Percentiles rank a stretch among this genome's conserved stretches.
These are phyloP conservation scores for Colletotrichum australisinense DNA, from an alignment of 2,329 filamentous ascomycete genomes.

Conservation along the genomic window DNA sequence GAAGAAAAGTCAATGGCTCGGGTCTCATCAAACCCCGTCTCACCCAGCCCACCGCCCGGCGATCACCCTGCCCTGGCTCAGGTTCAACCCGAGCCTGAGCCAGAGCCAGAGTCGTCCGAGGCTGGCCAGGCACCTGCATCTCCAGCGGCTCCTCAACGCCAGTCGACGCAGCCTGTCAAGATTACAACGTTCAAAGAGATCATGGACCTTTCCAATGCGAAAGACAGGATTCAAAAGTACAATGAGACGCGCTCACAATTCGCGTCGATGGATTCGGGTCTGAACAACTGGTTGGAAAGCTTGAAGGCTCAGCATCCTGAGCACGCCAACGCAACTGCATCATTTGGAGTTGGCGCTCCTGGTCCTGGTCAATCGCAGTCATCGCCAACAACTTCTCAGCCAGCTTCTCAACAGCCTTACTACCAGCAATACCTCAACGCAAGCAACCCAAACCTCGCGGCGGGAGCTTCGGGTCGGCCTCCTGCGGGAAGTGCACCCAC, in stretches of 20 bases:
- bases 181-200: slow-evolving; percentile 81
- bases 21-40: slow-evolving; percentile 46
- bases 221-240: slow-evolving; percentile 80
- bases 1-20: slow-evolving; percentile 57
- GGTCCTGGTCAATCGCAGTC: slow-evolving; percentile 30
- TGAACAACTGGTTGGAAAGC: slow-evolving; percentile 68
- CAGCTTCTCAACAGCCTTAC: slow-evolving; percentile 58
- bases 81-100: background rate
- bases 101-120: background rate
- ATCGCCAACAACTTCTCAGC: slow-evolving; percentile 40
- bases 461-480: slow-evolving; percentile 42
- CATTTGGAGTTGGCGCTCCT: slow-evolving; percentile 41
- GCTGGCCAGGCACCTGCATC: slow-evolving; percentile 33
- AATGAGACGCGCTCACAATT: slow-evolving; percentile 79
- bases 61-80: slow-evolving; percentile 48
- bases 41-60: slow-evolving; percentile 51
- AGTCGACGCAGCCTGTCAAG: slow-evolving; percentile 42
- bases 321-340: slow-evolving; percentile 52
- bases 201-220: slow-evolving; percentile 71
- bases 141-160: slow-evolving; percentile 36
- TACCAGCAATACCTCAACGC: slow-evolving; percentile 68
- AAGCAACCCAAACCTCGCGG: slow-evolving; percentile 48
- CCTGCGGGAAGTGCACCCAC: slow-evolving; percentile 50
- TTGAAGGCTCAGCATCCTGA: slow-evolving; percentile 61
- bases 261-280: slow-evolving; percentile 77